A percentile compares a stretch with the other conserved stretches of the same genome.
These are phyloP conservation scores for Coniochaeta hoffmannii DNA, from an alignment of 2,329 filamentous ascomycete species.

Conservation along the genomic window DNA sequence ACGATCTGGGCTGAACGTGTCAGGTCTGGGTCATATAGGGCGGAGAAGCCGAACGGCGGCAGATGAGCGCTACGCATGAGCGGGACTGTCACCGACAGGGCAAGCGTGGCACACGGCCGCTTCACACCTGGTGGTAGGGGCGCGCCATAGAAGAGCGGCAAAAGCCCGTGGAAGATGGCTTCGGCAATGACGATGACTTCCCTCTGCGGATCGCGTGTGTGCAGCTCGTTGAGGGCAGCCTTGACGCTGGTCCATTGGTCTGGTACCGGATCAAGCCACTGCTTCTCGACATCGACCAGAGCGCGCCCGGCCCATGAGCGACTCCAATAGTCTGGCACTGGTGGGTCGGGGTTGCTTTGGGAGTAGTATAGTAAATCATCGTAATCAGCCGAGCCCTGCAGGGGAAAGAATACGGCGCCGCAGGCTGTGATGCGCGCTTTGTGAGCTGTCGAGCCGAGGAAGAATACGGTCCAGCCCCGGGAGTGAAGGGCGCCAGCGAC, in stretches of 20 bases:
- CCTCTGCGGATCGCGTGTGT: slow-evolving; percentile 9
- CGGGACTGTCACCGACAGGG: slow-evolving; percentile 29
- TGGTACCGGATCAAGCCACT: slow-evolving; percentile 24
- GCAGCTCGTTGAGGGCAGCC: slow-evolving; percentile 17
- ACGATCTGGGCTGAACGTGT: slow-evolving; percentile 13
- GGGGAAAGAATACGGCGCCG: slow-evolving; percentile 24
- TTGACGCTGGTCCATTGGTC: slow-evolving; percentile 24
- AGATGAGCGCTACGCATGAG: slow-evolving; percentile 26
- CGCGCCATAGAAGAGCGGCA: slow-evolving; percentile 25
- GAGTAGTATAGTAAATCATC: slow-evolving; percentile 25
- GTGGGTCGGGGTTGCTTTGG: slow-evolving; percentile 12
- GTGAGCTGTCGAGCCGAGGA: slow-evolving; percentile 28
- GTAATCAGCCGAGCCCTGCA: slow-evolving; percentile 23
- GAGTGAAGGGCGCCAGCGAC: slow-evolving; percentile 22
- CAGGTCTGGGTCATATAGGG: slow-evolving; percentile 21
- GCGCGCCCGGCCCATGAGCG: slow-evolving; percentile 21
- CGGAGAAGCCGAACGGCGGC: slow-evolving; percentile 23
- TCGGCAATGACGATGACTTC: slow-evolving; percentile 24
- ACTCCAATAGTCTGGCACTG: slow-evolving; percentile 14
- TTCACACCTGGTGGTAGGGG: slow-evolving; percentile 13
- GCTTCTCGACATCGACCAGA: slow-evolving; percentile 22
- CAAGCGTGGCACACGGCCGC: slow-evolving; percentile 17
- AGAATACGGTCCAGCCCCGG: slow-evolving; percentile 23
- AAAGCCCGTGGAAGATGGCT: slow-evolving; percentile 26
- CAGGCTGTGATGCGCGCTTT: slow-evolving; percentile 22